phyloP scores from a whole-genome alignment of 441 rosid species.

The Populus trichocarpa region DNA sequence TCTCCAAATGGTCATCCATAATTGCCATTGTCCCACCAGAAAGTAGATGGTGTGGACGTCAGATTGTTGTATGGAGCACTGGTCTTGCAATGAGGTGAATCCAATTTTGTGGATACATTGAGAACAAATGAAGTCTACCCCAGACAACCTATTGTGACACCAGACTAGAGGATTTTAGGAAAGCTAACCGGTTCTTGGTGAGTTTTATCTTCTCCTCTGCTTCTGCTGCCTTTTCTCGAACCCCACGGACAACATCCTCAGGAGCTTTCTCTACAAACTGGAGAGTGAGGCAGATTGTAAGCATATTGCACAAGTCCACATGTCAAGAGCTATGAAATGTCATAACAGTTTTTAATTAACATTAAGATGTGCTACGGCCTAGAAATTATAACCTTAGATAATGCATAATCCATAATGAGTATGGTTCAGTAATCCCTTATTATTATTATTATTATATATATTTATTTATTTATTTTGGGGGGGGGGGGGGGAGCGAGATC shows the following conservation, averaged over 20 bases:
- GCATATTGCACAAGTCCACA: not conserved
- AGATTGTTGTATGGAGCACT: not conserved
- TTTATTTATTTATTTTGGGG: too few species aligned
- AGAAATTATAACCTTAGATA: not conserved
- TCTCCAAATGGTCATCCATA: not conserved
- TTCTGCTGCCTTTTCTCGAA: slow-evolving; percentile 76
- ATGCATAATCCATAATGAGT: not conserved
- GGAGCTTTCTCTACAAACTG: slow-evolving; percentile 94
- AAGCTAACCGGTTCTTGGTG: slow-evolving; percentile 67
- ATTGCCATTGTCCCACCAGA: not conserved
- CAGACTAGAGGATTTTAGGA: slow-evolving; percentile 65
- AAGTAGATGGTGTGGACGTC: not conserved
- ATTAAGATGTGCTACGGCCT: not conserved
- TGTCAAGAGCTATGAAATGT: not conserved
- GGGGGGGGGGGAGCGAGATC: too few species aligned
- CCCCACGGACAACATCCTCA: slow-evolving; percentile 71
- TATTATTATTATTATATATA: too few species aligned
- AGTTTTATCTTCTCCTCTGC: slow-evolving; percentile 82
- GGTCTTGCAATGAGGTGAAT: not conserved
- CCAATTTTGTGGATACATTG: slow-evolving; percentile 4
- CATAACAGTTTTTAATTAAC: not conserved
- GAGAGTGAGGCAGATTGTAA: slow-evolving; percentile 9
- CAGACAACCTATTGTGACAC: slow-evolving; percentile 40
- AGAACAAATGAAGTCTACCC: slow-evolving; percentile 3
- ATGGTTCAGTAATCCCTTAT: not conserved